Conservation (phyloP, 306 rosid genomes). For the Trichosanthes cucumerina region DNA sequence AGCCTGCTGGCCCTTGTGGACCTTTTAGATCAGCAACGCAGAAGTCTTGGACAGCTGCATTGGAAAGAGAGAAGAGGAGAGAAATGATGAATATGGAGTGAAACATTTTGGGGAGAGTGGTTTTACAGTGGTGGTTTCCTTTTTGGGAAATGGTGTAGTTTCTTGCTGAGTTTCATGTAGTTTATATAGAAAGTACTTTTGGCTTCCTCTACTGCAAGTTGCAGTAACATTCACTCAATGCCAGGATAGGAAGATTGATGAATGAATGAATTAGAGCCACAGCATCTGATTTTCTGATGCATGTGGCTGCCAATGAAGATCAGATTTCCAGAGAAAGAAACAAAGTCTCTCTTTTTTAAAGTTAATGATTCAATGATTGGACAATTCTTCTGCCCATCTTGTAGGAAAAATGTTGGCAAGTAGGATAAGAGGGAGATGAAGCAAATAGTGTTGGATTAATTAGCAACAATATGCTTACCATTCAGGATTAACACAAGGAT, state of each 20-base stretch:
- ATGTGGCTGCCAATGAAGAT: constrained; percentile 3
- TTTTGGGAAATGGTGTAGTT: not conserved
- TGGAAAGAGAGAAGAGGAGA: constrained; percentile 36
- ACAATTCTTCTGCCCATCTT: not conserved
- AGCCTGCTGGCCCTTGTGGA: constrained; percentile 55
- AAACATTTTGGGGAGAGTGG: constrained; percentile 26
- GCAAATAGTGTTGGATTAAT: not conserved
- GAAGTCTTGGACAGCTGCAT: constrained; percentile 46
- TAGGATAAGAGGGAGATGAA: not conserved
- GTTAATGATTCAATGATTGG: not conserved
- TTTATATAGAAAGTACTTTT: constrained; percentile 8
- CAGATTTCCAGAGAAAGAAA: constrained; percentile 1
- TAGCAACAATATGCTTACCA: not conserved
- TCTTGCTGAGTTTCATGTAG: constrained; percentile 2
- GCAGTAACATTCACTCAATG: constrained; percentile 12
- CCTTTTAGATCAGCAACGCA: constrained; percentile 64
- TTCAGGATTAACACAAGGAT: not conserved
- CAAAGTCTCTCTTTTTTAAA: not conserved
- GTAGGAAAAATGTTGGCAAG: not conserved
- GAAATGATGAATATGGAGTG: constrained; percentile 31
- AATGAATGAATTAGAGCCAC: constrained; percentile 21
- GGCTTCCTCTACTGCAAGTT: constrained; percentile 16
- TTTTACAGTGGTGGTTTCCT: not conserved
- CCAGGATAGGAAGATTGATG: constrained; percentile 17
- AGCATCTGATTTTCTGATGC: not conserved